Evolutionary conservation across 1,284 basidiomycete species (phyloP).

Genomic region (Naganishia liquefaciens): DNA sequence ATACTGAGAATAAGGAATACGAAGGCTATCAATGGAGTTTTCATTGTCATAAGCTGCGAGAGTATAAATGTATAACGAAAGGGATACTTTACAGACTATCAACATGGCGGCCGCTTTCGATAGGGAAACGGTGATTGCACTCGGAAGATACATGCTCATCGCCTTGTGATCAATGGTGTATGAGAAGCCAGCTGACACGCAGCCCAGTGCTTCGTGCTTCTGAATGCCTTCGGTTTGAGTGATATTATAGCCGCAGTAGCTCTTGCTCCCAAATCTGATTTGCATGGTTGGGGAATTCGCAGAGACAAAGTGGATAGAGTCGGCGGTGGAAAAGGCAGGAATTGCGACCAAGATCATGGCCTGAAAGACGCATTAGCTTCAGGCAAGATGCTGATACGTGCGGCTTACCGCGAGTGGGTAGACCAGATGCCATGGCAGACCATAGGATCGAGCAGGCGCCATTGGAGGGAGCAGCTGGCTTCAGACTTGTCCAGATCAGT

Average conservation of each 20-base stretch:
- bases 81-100: constrained; percentile 25
- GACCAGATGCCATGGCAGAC: constrained; percentile 31
- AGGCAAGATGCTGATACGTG: background rate
- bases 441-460: constrained; percentile 27
- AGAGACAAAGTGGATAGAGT: constrained; percentile 15
- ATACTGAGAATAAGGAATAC: constrained; percentile 13
- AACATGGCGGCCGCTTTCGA: constrained; percentile 30
- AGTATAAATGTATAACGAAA: background rate
- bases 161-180: constrained; percentile 23
- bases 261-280: constrained; percentile 31
- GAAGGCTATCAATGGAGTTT: constrained; percentile 18
- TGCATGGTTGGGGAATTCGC: constrained; percentile 28
- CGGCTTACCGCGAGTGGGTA: constrained; percentile 24
- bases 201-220: constrained; percentile 20
- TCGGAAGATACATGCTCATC: constrained; percentile 23
- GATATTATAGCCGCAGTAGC: constrained; percentile 32
- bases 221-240: constrained; percentile 18
- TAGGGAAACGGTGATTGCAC: constrained; percentile 27
- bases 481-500: background rate
- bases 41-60: background rate
- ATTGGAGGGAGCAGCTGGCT: too few species aligned
- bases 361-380: background rate
- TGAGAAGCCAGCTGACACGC: constrained; percentile 21
- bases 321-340: constrained; percentile 21
- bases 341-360: constrained; percentile 26